Evolutionary conservation across 2,329 filamentous ascomycete genomes (phyloP).

Genomic region (Bipolaris sorokiniana): DNA sequence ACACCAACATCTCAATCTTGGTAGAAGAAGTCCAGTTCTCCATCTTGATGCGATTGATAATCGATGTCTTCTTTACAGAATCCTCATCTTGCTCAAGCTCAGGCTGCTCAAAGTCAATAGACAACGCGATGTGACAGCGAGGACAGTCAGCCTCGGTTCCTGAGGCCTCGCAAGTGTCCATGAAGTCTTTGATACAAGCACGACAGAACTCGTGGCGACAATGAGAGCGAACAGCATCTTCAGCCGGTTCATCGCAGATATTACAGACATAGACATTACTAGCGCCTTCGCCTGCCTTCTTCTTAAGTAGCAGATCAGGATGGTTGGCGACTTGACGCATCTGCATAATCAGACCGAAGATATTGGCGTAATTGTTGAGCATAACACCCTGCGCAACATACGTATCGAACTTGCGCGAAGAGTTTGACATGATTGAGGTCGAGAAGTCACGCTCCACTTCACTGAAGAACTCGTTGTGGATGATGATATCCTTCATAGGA

Average conservation of each 20-base stretch:
- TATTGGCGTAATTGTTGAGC: conserved; percentile 90
- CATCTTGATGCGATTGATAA: conserved; percentile 99
- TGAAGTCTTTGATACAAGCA: conserved; percentile 77
- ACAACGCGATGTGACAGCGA: conserved; percentile 85
- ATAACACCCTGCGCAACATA: conserved; percentile 94
- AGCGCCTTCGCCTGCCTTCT: conserved; percentile 75
- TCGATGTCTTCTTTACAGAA: conserved; percentile 89
- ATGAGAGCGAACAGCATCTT: conserved; percentile 89
- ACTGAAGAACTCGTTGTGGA: conserved; percentile 95
- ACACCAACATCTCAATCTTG: conserved; percentile 95
- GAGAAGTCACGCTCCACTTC: conserved; percentile 97
- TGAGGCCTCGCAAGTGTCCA: conserved; percentile 74
- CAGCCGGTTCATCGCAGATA: conserved; percentile 94
- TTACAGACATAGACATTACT: conserved; percentile 91
- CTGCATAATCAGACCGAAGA: conserved; percentile 98
- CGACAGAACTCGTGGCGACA: conserved; percentile 95
- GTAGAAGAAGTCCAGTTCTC: conserved; percentile 98
- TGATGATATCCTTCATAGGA: conserved; percentile 88
- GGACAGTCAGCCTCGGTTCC: conserved; percentile 74
- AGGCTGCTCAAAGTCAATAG: conserved; percentile 92
- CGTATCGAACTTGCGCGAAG: conserved; percentile 87
- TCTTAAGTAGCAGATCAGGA: conserved; percentile 91
- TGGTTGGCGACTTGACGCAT: conserved; percentile 99
- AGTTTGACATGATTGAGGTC: conserved; percentile 91
- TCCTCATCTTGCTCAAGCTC: conserved; percentile 92